Percentiles rank a stretch among this genome's conserved stretches.
These are phyloP conservation scores for Trichoderma cornu-damae DNA, from an alignment of 2,329 filamentous ascomycete genomes.

Conservation along the genomic window DNA sequence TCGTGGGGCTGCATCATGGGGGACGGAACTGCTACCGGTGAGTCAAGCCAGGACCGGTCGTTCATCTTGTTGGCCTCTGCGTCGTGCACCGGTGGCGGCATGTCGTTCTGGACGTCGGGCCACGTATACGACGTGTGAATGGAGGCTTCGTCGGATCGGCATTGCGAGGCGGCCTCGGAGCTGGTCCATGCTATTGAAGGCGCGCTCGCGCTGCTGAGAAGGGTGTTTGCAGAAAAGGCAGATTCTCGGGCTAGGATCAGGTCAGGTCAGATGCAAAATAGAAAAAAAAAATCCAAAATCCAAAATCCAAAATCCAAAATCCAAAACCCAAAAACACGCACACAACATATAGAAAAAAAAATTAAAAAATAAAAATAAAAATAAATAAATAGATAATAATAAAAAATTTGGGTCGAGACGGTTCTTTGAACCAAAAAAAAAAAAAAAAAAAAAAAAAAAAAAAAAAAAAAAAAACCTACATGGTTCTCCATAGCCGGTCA, in stretches of 20 bases:
- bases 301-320: no score
- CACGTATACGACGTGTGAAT: constrained; percentile 38
- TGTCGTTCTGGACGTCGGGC: constrained; percentile 33
- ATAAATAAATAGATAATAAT: no score
- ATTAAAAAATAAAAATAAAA: no score
- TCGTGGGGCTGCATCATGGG: constrained; percentile 31
- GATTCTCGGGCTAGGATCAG: constrained; percentile 35
- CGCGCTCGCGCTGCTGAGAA: constrained; percentile 38
- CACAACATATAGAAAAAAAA: no score
- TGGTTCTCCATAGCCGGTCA: constrained; percentile 34
- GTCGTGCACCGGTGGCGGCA: constrained; percentile 33
- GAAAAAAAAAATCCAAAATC: no score
- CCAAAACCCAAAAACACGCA: no score
- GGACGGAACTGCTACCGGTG: constrained; percentile 35
- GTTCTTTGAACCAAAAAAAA: no score
- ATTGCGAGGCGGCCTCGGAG: constrained; percentile 38
- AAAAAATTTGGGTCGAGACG: no score
- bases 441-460: no score
- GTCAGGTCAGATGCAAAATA: no score
- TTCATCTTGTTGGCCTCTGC: constrained; percentile 31
- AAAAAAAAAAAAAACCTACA: constrained; percentile 29
- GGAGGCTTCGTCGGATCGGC: constrained; percentile 37
- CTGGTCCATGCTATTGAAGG: constrained; percentile 40
- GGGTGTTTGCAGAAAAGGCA: constrained; percentile 37
- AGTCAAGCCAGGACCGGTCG: constrained; percentile 39